These are phyloP conservation scores for Torulaspora maleeae DNA, from an alignment of 805 yeast species.

Conservation along the genomic window DNA sequence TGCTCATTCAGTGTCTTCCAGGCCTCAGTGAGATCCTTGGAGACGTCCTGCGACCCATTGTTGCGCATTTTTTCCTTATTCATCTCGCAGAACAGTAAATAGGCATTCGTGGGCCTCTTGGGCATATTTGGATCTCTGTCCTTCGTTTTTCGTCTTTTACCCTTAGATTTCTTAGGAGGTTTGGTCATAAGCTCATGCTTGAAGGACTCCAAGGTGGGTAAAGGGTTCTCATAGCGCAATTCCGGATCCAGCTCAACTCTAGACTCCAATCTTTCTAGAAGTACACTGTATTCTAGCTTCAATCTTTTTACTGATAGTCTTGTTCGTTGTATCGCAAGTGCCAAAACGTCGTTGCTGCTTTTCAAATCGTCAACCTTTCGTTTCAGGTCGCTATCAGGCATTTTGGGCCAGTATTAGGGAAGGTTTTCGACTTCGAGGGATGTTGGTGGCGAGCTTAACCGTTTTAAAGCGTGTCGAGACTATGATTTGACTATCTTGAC, in stretches of 20 bases:
- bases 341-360: slow-evolving; percentile 68
- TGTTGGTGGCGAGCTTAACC: background rate
- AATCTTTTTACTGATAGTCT: slow-evolving; percentile 70
- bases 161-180: slow-evolving; percentile 24
- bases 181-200: slow-evolving; percentile 24
- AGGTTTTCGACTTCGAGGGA: background rate
- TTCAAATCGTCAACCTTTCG: slow-evolving; percentile 67
- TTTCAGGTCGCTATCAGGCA: slow-evolving; percentile 56
- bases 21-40: slow-evolving; percentile 74
- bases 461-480: background rate
- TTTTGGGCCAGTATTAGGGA: background rate
- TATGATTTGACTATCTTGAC: background rate
- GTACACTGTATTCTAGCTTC: slow-evolving; percentile 74
- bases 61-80: slow-evolving; percentile 70
- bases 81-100: slow-evolving; percentile 77
- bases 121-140: slow-evolving; percentile 81
- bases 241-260: slow-evolving; percentile 39
- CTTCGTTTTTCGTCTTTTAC: slow-evolving; percentile 36
- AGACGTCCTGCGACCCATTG: slow-evolving; percentile 59
- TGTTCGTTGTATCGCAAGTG: slow-evolving; percentile 72
- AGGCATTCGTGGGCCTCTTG: slow-evolving; percentile 86
- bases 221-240: slow-evolving; percentile 27
- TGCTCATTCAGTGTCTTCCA: slow-evolving; percentile 75
- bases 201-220: slow-evolving; percentile 31
- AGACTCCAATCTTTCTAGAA: slow-evolving; percentile 74